These are phyloP conservation scores for Glycine tomentella DNA, from an alignment of 306 rosid genomes.

Conservation along the genomic window DNA sequence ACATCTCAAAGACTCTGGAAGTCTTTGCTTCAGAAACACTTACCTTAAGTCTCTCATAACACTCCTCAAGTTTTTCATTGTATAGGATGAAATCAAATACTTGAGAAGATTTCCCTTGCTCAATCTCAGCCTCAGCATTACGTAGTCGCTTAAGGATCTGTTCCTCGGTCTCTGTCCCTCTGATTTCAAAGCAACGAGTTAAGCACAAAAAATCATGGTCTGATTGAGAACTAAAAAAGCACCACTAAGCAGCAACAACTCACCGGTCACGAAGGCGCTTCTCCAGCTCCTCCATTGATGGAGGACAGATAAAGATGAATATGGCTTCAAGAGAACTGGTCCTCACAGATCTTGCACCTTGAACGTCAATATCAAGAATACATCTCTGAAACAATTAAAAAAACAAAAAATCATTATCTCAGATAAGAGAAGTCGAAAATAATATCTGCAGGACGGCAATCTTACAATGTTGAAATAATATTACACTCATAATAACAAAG, in stretches of 20 bases:
- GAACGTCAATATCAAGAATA: constrained; percentile 98
- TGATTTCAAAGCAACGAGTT: constrained; percentile 49
- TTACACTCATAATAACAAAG: constrained; percentile 5
- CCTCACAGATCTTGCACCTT: constrained; percentile 92
- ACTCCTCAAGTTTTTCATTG: constrained; percentile 83
- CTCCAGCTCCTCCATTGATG: constrained; percentile 91
- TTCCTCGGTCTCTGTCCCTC: constrained; percentile 95
- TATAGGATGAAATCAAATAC: constrained; percentile 74
- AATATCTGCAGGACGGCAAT: constrained; percentile 4
- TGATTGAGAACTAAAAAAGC: constrained; percentile 27
- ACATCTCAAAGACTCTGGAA: neutral
- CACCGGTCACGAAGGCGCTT: constrained; percentile 97
- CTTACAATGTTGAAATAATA: constrained; percentile 27
- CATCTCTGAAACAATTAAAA: constrained; percentile 67
- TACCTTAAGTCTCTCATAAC: constrained; percentile 81
- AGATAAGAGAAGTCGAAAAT: constrained; percentile 15
- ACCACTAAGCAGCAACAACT: constrained; percentile 35
- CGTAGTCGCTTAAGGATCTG: constrained; percentile 83
- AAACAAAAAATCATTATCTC: constrained; percentile 31
- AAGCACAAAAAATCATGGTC: constrained; percentile 23
- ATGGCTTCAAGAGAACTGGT: constrained; percentile 84
- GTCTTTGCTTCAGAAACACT: neutral
- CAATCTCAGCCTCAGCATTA: constrained; percentile 85
- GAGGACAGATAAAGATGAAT: constrained; percentile 83
- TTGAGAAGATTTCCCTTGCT: constrained; percentile 75